Evolutionary conservation across 257 asterid species (phyloP).

Genomic region (Scutellaria barbata): DNA sequence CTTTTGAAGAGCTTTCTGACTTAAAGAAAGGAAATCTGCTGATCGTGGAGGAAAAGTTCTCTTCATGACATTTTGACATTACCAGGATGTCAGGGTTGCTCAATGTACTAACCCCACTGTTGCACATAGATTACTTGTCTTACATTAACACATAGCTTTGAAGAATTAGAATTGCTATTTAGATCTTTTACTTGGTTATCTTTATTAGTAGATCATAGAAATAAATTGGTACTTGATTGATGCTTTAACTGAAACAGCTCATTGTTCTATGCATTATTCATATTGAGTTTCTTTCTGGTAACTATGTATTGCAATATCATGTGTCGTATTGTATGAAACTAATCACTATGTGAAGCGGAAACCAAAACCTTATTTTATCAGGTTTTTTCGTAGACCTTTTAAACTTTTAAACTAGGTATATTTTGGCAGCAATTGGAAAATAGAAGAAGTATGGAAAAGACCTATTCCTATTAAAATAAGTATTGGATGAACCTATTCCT

Average conservation of each 20-base stretch:
- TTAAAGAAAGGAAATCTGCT: slow-evolving; percentile 54
- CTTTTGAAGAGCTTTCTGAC: slow-evolving; percentile 45
- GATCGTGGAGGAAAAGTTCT: slow-evolving; percentile 47
- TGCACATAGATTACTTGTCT: slow-evolving; percentile 26
- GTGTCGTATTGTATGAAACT: slow-evolving; percentile 11
- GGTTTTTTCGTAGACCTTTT: not conserved
- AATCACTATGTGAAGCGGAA: not conserved
- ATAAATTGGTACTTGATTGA: slow-evolving; percentile 15
- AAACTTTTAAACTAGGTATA: not conserved
- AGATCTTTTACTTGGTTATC: slow-evolving; percentile 26
- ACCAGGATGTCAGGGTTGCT: slow-evolving; percentile 87
- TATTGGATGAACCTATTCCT: not conserved
- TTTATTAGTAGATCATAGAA: not conserved
- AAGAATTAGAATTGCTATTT: slow-evolving; percentile 23
- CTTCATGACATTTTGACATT: slow-evolving; percentile 79
- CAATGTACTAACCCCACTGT: slow-evolving; percentile 63
- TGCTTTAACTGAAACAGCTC: not conserved
- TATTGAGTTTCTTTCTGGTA: not conserved
- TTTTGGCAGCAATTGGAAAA: not conserved
- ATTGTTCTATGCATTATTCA: slow-evolving; percentile 19
- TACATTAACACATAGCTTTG: slow-evolving; percentile 27
- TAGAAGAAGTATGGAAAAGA: not conserved
- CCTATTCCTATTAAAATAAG: no score
- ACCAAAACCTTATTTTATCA: not conserved
- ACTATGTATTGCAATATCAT: slow-evolving; percentile 24